Evolutionary conservation across 352 stramenopile genomes (phyloP).

Genomic region (Aphanomyces invadans): DNA sequence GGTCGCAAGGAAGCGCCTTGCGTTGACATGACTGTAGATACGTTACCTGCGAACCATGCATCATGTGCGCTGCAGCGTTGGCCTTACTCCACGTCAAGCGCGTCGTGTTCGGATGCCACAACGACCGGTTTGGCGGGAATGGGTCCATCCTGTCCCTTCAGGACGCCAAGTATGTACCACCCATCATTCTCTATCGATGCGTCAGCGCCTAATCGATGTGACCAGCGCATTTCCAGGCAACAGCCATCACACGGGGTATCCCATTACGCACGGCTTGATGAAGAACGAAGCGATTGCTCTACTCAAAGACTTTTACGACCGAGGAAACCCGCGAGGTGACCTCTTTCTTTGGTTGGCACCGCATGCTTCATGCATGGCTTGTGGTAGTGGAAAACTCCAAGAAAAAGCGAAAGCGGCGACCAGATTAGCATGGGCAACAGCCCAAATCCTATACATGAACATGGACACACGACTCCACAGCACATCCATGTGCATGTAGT

Average conservation of each 20-base stretch:
- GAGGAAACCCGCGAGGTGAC: conserved; percentile 82
- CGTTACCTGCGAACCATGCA: conserved; percentile 91
- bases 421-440: background rate
- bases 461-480: too few relatives aligned
- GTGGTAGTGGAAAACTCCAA: conserved; percentile 76
- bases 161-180: conserved; percentile 35
- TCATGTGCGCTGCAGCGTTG: conserved; percentile 91
- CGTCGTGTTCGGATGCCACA: conserved; percentile 88
- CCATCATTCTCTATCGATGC: conserved; percentile 14
- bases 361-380: conserved; percentile 2
- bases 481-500: too few relatives aligned
- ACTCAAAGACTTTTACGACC: conserved; percentile 85
- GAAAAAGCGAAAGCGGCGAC: conserved; percentile 47
- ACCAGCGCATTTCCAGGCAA: conserved; percentile 36
- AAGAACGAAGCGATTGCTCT: conserved; percentile 78
- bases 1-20: background rate
- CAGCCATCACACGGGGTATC: conserved; percentile 48
- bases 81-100: conserved; percentile 57
- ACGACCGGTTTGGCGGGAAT: conserved; percentile 90
- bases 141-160: conserved; percentile 85
- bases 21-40: conserved; percentile 30
- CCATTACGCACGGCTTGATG: conserved; percentile 58
- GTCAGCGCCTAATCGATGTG: too few relatives aligned
- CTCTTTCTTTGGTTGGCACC: too few relatives aligned
- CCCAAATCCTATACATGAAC: too few relatives aligned